Evolutionary conservation across 2,329 filamentous ascomycete genomes (phyloP).

Genomic region (Cladophialophora immunda): DNA sequence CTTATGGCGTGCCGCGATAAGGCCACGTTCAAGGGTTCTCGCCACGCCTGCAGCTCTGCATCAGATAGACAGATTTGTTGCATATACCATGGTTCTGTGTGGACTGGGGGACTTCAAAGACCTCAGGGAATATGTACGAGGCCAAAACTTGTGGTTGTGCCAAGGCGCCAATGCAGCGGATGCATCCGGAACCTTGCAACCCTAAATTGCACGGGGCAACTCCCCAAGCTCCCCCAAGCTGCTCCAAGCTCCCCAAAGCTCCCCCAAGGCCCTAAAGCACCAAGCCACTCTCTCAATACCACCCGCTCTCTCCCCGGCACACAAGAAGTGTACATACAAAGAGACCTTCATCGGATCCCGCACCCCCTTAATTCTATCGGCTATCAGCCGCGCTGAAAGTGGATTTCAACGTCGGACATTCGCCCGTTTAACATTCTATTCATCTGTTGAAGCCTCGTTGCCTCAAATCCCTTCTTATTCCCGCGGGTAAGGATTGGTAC

Average conservation of each 20-base stretch:
- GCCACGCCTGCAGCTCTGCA: background rate
- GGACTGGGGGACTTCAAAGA: background rate
- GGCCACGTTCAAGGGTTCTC: background rate
- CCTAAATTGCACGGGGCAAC: background rate
- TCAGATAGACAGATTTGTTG: background rate
- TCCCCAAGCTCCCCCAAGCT: too few relatives aligned
- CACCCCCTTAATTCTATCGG: background rate
- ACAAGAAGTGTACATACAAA: background rate
- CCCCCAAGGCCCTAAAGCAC: too few relatives aligned
- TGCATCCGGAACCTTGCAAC: constrained; percentile 1
- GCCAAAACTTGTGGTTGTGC: background rate
- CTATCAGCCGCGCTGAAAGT: background rate
- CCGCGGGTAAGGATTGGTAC: constrained; percentile 1
- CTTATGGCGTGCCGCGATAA: background rate
- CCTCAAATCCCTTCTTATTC: background rate
- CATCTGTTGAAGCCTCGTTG: background rate
- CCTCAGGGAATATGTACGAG: background rate
- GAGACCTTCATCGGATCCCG: background rate
- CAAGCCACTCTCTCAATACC: background rate
- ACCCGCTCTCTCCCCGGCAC: background rate
- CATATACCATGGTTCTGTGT: background rate
- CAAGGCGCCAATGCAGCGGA: background rate
- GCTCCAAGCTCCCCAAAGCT: too few relatives aligned
- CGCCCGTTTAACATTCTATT: background rate
- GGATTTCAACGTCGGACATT: background rate